Evolutionary conservation across 306 rosid species (phyloP), one percentile per base, ranked within the genome.

Genomic region (Corylus heterophylla): DNA sequence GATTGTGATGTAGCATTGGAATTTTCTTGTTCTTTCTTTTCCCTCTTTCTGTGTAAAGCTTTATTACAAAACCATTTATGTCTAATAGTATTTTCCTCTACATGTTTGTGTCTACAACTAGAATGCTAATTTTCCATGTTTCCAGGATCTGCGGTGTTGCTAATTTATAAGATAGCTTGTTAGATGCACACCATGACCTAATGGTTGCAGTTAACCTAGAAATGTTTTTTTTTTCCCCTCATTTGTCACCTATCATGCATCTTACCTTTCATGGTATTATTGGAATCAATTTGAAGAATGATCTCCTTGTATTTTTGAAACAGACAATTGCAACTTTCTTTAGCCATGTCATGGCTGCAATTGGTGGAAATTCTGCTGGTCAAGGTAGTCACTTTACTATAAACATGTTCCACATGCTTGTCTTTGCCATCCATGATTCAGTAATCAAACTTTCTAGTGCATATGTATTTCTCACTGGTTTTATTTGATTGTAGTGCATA

Each of bases 321-420:
- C 91, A 90, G 97, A 50, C 93, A 69, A 85, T 92, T 81, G 97
- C 97, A 70, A 76, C 95, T 47, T 90, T 92, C 85, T 92, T 92
- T 77, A 90, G 97, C 81, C 87, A 87, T 5, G 93, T 92, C 80
- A 90, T 92, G 97, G 69, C 82, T 81, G 90, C 93, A 64, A 89
- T 92, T 69, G 97, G 97, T 50, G 97, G 97, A 75, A 92, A 92
- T 83, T 84, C 97, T 54, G 84, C 87, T 73, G 95, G 93, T 69
- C 75, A 94, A 85, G 93, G 97, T 92, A 82, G 56, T 71, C 22
- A 68, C 55, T 35, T 31, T 10, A 49, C 74, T 63, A 42, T 31
- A 7, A 54, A 50, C 8, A 61, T n/a, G 55, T 50, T 35, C 77
- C 47, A 29, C 22, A 49, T 47, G 54, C 67, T n/a, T 54, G 25